phyloP scores from a whole-genome alignment of 148 eudicot genomes.

The Cornus controversa region DNA sequence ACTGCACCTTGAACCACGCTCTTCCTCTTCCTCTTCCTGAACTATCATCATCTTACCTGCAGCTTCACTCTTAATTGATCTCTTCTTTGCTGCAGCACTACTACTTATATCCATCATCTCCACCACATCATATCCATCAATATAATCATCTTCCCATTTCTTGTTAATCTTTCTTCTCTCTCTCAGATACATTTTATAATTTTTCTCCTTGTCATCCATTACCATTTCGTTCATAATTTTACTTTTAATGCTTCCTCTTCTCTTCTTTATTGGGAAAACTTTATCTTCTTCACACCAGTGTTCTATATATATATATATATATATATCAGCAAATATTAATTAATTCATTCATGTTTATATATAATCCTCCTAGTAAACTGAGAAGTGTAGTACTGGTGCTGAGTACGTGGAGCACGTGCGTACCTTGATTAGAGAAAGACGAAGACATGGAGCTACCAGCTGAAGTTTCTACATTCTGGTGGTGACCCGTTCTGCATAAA shows the following conservation, averaged over 20 bases:
- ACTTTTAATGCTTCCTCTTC: neutral
- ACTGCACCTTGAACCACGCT: neutral
- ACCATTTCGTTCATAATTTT: no score
- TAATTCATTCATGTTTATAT: no score
- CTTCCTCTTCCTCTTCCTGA: no score
- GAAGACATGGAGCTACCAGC: neutral
- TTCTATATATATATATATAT: neutral
- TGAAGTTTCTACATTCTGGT: neutral
- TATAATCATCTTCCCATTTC: neutral
- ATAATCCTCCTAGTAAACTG: no score
- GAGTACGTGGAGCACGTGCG: neutral
- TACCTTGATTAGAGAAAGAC: neutral
- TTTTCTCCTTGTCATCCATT: no score
- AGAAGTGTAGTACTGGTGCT: no score
- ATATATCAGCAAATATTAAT: no score
- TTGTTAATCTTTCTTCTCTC: neutral
- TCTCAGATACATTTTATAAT: no score
- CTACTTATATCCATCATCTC: no score
- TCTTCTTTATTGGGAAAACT: constrained; percentile 8
- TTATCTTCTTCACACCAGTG: constrained; percentile 7
- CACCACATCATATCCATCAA: neutral
- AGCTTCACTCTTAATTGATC: no score
- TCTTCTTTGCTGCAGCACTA: neutral
- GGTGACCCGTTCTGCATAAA: neutral
- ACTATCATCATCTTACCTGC: neutral